These are phyloP conservation scores for Phaeoacremonium minimum DNA, from an alignment of 2,329 filamentous ascomycete genomes.

Conservation along the genomic window DNA sequence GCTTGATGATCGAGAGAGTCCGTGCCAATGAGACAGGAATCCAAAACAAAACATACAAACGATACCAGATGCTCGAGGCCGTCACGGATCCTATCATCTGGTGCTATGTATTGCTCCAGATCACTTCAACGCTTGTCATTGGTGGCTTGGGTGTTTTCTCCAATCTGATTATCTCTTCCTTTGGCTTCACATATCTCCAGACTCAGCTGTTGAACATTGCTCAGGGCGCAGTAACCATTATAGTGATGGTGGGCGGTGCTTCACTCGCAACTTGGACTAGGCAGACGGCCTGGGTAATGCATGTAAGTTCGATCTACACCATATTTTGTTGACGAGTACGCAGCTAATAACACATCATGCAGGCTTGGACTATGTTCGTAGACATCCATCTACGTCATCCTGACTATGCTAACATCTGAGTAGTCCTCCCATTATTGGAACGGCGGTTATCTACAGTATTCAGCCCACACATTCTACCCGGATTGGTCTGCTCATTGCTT, in stretches of 20 bases:
- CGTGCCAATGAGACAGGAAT: constrained; percentile 30
- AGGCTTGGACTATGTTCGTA: constrained; percentile 4
- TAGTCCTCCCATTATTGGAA: constrained; percentile 32
- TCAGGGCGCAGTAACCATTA: constrained; percentile 31
- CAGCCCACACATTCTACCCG: constrained; percentile 21
- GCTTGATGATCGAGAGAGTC: constrained; percentile 28
- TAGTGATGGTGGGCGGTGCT: constrained; percentile 26
- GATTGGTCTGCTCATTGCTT: constrained; percentile 30
- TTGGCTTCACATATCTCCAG: constrained; percentile 31
- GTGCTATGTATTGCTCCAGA: constrained; percentile 17
- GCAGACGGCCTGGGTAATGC: constrained; percentile 14
- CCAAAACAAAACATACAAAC: constrained; percentile 27
- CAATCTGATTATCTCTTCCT: constrained; percentile 31
- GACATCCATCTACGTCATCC: not conserved
- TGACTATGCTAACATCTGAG: not conserved
- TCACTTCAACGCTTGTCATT: constrained; percentile 20
- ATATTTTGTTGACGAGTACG: constrained; percentile 10
- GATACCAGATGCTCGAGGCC: constrained; percentile 30
- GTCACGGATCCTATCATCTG: constrained; percentile 27
- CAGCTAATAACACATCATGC: not conserved
- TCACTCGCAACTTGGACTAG: constrained; percentile 22
- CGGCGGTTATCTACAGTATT: constrained; percentile 31
- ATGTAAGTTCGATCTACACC: constrained; percentile 20
- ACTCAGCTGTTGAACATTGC: constrained; percentile 34
- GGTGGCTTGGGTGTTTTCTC: constrained; percentile 32